Evolutionary conservation across 2,329 filamentous ascomycete species (phyloP).

Genomic region (Xylariaceae sp.): DNA sequence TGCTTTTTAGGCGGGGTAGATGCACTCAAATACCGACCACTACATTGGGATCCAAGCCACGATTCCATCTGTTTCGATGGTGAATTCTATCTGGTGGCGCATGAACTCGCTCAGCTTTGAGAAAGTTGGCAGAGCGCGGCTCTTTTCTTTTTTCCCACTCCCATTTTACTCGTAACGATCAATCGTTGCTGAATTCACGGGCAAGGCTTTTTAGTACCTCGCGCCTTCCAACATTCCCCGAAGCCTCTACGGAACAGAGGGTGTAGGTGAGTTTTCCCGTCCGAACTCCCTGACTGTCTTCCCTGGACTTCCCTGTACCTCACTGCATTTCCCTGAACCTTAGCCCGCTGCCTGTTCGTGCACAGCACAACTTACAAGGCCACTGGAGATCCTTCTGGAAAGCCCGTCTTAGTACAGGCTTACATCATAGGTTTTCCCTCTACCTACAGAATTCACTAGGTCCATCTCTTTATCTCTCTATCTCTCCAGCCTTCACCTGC

Average conservation of each 20-base stretch:
- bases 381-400: slow-evolving; percentile 25
- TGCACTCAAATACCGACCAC: slow-evolving; percentile 15
- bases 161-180: background rate
- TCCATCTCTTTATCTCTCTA: background rate
- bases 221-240: background rate
- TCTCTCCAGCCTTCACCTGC: background rate
- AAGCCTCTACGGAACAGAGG: background rate
- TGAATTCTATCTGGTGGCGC: slow-evolving; percentile 28
- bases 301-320: too few species aligned
- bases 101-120: slow-evolving; percentile 28
- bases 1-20: slow-evolving; percentile 12
- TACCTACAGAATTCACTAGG: background rate
- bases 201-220: background rate
- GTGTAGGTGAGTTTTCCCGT: background rate
- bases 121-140: slow-evolving; percentile 8
- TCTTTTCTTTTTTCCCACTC: slow-evolving; percentile 1
- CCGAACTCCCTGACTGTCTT: too few species aligned
- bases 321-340: too few species aligned
- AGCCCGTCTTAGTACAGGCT: background rate
- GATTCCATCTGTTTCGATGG: slow-evolving; percentile 35
- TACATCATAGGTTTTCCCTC: background rate
- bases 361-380: too few species aligned
- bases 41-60: slow-evolving; percentile 24
- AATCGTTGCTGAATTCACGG: background rate
- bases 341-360: too few species aligned